Evolutionary conservation across 192 early-diverging fungal genomes (phyloP).

Genomic region (Backusella circina): DNA sequence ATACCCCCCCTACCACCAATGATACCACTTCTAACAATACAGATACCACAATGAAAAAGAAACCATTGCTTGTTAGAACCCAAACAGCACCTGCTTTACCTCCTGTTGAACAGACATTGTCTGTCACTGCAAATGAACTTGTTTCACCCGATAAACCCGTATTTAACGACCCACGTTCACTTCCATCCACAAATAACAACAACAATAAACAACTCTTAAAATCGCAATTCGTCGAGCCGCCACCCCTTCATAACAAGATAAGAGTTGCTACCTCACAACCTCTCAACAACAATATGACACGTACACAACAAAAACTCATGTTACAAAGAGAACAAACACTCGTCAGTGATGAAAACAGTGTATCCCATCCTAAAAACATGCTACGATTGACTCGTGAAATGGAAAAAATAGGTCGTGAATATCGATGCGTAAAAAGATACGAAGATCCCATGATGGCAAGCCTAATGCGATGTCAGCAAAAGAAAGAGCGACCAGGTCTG

Average conservation of each 20-base stretch:
- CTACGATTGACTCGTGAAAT: slow-evolving; percentile 34
- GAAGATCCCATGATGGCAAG: slow-evolving; percentile 43
- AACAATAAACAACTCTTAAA: neutral
- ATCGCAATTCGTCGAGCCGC: neutral
- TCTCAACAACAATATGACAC: slow-evolving; percentile 19
- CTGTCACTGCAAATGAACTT: neutral
- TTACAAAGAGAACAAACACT: slow-evolving; percentile 39
- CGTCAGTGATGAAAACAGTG: slow-evolving; percentile 37
- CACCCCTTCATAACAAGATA: neutral
- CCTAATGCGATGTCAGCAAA: slow-evolving; percentile 21
- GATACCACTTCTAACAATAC: neutral
- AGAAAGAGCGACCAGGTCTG: neutral
- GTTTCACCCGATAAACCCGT: neutral
- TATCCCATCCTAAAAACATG: slow-evolving; percentile 40
- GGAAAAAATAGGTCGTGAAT: slow-evolving; percentile 40
- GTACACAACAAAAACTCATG: slow-evolving; percentile 43
- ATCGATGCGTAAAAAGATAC: slow-evolving; percentile 26
- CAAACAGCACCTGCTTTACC: neutral
- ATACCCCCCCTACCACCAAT: neutral
- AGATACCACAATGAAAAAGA: neutral
- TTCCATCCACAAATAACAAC: neutral
- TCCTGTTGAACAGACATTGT: neutral
- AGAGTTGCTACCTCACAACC: neutral
- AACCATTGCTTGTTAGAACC: neutral
- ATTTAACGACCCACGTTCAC: neutral